These are phyloP conservation scores for Talaromyces funiculosus DNA, from an alignment of 2,329 filamentous ascomycete species.

Conservation along the genomic window DNA sequence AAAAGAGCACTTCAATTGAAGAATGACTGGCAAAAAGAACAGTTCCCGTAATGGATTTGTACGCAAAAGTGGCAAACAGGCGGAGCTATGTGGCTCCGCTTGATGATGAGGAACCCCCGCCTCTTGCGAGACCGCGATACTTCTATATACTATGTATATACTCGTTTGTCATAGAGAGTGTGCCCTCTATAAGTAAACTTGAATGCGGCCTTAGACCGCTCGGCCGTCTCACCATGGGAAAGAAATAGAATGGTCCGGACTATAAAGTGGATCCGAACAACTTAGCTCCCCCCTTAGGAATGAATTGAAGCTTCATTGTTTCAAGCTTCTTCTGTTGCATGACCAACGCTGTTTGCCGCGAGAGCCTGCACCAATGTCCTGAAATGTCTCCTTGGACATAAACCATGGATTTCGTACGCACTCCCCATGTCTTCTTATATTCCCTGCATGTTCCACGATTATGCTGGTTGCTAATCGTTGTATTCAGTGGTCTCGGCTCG, in stretches of 20 bases:
- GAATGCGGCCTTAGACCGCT: neutral
- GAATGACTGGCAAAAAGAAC: neutral
- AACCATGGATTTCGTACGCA: neutral
- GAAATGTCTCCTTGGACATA: neutral
- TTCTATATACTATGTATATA: neutral
- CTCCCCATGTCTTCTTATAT: neutral
- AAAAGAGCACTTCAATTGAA: too few species aligned
- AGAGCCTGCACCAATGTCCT: neutral
- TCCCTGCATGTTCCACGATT: neutral
- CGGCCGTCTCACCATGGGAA: neutral
- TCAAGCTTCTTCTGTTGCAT: neutral
- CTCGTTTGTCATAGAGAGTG: neutral
- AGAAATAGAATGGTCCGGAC: too few species aligned
- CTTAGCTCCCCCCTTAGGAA: neutral
- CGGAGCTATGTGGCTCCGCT: neutral
- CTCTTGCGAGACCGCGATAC: neutral
- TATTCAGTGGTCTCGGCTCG: constrained; percentile 54
- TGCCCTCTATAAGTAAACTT: neutral
- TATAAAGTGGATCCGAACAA: too few species aligned
- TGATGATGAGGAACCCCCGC: neutral
- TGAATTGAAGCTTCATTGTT: neutral
- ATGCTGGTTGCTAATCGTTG: neutral
- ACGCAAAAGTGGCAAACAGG: neutral
- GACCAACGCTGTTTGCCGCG: neutral
- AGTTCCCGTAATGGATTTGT: neutral